Evolutionary conservation across 495 filamentous ascomycete species (phyloP), one percentile per base, ranked within the genome.

Genomic region (Aspergillus panamensis): DNA sequence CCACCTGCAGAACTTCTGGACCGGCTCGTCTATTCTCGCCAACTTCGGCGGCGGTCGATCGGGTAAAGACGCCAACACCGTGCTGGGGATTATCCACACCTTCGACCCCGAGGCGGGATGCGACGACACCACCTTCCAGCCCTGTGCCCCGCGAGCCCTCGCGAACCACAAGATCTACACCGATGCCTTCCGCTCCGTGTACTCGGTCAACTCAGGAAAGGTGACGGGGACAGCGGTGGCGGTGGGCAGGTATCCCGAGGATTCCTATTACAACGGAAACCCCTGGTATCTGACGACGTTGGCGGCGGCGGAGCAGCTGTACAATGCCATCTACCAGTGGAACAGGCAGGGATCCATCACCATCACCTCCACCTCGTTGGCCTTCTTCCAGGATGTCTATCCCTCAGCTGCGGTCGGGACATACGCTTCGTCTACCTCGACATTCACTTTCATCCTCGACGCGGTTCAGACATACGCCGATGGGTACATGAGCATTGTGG

Each of bases 161-260:
- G 73, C 83, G 19, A 89, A 84, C 62, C 84, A 87, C 69, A 87
- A 89, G 69, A 76, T 67, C 3, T 73, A 84, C 7, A 80, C 83
- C 8, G 84, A 89, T 62, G 82, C 83, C 4, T 87, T 89, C 76
- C 64, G 82, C 51, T 66, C 70, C 6, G 63, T 82, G 40, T 88
- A 86, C 64, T 55, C 64, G 16, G 69, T 88, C 64, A 87, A 88
- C 74, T 79, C 76, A 8, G 74, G 72, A 2, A 70, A 69, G 10
- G 54, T 62, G 1, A 50, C 59, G 0, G 68, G 69, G 8, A 33
- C 66, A 6, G 84, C 84, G 3, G 77, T 86, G 16, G 83, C 86
- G 13, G 77, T 88, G 14, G 87, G 87, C 52, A 73, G 87, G 12
- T 91, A 91, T 67, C 69, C 85, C 2, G 86, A 88, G 62, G 87